A percentile compares a stretch with the other conserved stretches of the same genome.
Conservation (phyloP, 495 filamentous ascomycete species). For the Penicillium turbatum region DNA sequence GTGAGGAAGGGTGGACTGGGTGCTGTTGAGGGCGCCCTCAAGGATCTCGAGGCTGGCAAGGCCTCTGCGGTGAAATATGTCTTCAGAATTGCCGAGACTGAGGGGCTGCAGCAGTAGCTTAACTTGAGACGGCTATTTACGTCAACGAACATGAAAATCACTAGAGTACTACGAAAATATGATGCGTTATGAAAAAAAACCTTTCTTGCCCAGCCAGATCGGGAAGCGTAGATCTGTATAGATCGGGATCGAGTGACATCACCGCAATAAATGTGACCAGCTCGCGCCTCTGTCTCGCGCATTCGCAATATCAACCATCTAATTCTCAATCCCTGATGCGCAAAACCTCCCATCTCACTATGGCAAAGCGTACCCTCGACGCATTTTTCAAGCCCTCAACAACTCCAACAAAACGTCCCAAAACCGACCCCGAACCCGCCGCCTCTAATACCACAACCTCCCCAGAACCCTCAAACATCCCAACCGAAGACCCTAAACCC, state of each 20-base stretch:
- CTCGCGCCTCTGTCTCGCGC: background rate
- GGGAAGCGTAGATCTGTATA: background rate
- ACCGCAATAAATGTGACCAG: background rate
- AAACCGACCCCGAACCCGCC: slow-evolving; percentile 8
- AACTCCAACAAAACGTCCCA: slow-evolving; percentile 13
- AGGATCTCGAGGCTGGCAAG: slow-evolving; percentile 58
- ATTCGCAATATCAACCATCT: background rate
- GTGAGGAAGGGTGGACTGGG: slow-evolving; percentile 57
- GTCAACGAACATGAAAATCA: too few relatives aligned
- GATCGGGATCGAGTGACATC: slow-evolving; percentile 6
- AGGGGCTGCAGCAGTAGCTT: slow-evolving; percentile 13
- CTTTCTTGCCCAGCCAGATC: background rate
- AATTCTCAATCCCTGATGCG: background rate
- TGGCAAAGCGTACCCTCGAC: slow-evolving; percentile 28
- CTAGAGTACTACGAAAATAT: background rate
- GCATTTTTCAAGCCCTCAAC: slow-evolving; percentile 23
- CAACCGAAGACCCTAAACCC: background rate
- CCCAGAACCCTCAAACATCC: slow-evolving; percentile 1
- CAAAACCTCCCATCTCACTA: background rate
- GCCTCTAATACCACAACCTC: background rate
- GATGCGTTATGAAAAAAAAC: background rate
- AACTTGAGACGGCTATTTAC: background rate
- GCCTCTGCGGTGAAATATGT: slow-evolving; percentile 68
- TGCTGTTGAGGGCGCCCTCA: slow-evolving; percentile 53
- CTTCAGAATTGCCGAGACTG: slow-evolving; percentile 61